Conservation (phyloP, 192 early-diverging fungal species). For the Funneliformis geosporum region DNA sequence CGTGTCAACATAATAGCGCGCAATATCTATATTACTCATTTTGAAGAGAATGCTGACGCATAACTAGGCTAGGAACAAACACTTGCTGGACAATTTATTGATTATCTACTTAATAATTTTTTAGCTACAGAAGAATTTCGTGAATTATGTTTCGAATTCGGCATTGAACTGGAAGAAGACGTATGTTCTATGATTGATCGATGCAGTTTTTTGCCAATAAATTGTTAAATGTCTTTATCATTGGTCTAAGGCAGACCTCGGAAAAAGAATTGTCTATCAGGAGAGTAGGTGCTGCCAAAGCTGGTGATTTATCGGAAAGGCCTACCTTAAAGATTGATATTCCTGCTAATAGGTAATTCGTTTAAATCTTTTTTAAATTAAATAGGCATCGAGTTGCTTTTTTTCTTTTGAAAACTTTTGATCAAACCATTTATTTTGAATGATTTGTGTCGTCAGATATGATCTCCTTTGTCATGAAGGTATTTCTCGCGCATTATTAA, state of each 20-base stretch:
- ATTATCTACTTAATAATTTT: not conserved
- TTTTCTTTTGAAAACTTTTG: too few relatives aligned
- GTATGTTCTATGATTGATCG: constrained; percentile 46
- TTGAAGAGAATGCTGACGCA: too few relatives aligned
- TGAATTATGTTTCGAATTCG: constrained; percentile 99
- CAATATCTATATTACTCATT: too few relatives aligned
- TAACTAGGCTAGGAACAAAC: too few relatives aligned
- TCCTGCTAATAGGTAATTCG: constrained; percentile 81
- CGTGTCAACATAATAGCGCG: too few relatives aligned
- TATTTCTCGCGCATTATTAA: constrained; percentile 81
- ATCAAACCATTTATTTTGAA: too few relatives aligned
- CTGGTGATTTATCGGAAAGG: constrained; percentile 69
- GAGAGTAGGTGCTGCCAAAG: constrained; percentile 56
- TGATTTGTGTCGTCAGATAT: constrained; percentile 58
- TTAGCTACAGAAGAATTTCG: constrained; percentile 84
- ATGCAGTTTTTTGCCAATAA: not conserved
- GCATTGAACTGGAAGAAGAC: constrained; percentile 98
- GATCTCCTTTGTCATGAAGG: constrained; percentile 98
- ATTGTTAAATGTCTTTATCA: not conserved
- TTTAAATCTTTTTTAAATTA: constrained; percentile 38
- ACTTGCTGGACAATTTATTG: too few relatives aligned
- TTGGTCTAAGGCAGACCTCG: constrained; percentile 59
- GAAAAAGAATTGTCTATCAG: constrained; percentile 76
- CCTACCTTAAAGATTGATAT: constrained; percentile 95
- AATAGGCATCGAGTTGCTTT: not conserved